phyloP scores from a whole-genome alignment of 352 stramenopile genomes.

The Plasmopara muralis region DNA sequence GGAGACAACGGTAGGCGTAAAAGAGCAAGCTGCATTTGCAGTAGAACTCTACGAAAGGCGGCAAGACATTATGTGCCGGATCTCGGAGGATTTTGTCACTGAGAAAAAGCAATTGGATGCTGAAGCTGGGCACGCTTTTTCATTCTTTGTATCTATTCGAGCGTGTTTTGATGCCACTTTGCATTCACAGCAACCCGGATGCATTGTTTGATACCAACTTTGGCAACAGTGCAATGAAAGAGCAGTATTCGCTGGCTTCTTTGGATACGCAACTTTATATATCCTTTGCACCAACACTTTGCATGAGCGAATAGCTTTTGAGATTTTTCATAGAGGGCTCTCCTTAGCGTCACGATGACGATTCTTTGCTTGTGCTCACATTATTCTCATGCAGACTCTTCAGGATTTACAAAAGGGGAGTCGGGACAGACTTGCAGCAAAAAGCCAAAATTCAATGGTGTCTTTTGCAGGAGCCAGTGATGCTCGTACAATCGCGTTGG shows the following conservation, averaged over 20 bases:
- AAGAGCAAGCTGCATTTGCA: slow-evolving; percentile 30
- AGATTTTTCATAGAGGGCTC: slow-evolving; percentile 1
- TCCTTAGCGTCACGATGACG: slow-evolving; percentile 17
- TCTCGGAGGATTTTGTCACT: slow-evolving; percentile 65
- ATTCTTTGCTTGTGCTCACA: slow-evolving; percentile 20
- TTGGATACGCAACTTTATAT: slow-evolving; percentile 71
- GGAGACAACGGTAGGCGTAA: slow-evolving; percentile 50
- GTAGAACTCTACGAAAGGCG: slow-evolving; percentile 62
- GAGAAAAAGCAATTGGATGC: slow-evolving; percentile 57
- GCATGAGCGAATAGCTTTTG: not conserved
- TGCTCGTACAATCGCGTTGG: not conserved
- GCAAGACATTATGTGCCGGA: slow-evolving; percentile 57
- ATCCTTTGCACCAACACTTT: slow-evolving; percentile 25
- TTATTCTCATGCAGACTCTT: slow-evolving; percentile 49
- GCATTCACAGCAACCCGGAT: slow-evolving; percentile 17
- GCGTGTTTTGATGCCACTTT: not conserved
- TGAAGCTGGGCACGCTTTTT: slow-evolving; percentile 37
- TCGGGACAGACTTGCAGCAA: slow-evolving; percentile 30
- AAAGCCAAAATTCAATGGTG: slow-evolving; percentile 18
- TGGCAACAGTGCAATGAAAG: slow-evolving; percentile 10
- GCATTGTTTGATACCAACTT: slow-evolving; percentile 12
- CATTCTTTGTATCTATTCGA: not conserved
- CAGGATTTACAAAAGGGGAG: slow-evolving; percentile 51
- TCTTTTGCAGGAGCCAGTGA: slow-evolving; percentile 6
- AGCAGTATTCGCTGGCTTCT: slow-evolving; percentile 57